Evolutionary conservation across 2,329 filamentous ascomycete genomes (phyloP), one percentile per base, ranked within the genome.

Genomic region (Sporothrix humicola): DNA sequence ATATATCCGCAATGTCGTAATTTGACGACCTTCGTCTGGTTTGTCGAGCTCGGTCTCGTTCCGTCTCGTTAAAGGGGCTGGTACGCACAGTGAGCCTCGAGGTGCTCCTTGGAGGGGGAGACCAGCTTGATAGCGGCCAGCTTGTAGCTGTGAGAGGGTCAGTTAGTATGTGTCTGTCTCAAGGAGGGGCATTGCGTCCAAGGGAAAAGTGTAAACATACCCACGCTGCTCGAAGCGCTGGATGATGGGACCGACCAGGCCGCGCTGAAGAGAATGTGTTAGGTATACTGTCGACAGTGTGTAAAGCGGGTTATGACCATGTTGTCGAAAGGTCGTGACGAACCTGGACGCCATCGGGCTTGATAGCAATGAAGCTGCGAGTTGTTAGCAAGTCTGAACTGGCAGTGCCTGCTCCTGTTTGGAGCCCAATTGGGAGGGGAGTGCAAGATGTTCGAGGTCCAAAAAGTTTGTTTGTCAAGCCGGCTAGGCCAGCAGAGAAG

Each of bases 261-360:
- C 96, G 87, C 96, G 95, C 95, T 98, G 82, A 42, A 75, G 20
- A 7, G 20, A 20, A 20, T 44, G 44, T 17, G 70, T 69, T 37
- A 69, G 72, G 52, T 26, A 37, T 10, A 63, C 7, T 9, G 61
- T n/a, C 20, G n/a, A 26, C n/a, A n/a, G 20, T 8, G 9, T 54
- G 8, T 8, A 54, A 9, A 9, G 20, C 52, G 20, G 15, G 13
- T 56, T 56, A 37, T 7, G 7, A 37, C 31, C 8, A 17, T 31
- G 63, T 66, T 15, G 63, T 26, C 42, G 63, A 15, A 44, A 31
- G 42, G 52, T 15, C 26, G 13, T 17, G 20, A 75, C 86, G 79
- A 91, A 97, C 94, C 92, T 98, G 96, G 87, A 98, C 96, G 85
- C 96, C 96, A 87, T 98, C 96, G 81, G 95, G 96, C 94, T 99